A percentile compares a stretch with the other conserved stretches of the same genome.
phyloP scores from a whole-genome alignment of 2,329 filamentous ascomycete species.

The Nemania sp. region DNA sequence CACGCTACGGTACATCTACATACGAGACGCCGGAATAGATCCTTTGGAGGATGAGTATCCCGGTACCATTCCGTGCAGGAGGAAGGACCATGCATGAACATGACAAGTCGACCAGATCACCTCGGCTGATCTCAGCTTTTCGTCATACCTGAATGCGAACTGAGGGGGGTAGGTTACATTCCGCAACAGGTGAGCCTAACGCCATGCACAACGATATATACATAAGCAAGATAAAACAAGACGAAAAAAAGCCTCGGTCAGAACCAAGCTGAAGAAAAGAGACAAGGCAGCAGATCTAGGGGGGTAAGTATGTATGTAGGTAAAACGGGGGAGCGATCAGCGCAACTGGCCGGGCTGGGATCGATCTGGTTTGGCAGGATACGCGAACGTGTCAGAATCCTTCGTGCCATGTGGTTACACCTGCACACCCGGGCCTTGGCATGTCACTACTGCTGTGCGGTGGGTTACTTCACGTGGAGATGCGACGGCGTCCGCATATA shows the following conservation, averaged over 20 bases:
- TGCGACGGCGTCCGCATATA: slow-evolving; percentile 11
- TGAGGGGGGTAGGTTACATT: background rate
- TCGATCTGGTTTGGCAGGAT: slow-evolving; percentile 30
- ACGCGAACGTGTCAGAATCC: slow-evolving; percentile 30
- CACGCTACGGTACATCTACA: background rate
- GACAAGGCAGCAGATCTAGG: background rate
- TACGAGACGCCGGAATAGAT: slow-evolving; percentile 13
- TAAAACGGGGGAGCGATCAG: background rate
- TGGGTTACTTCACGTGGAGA: slow-evolving; percentile 25
- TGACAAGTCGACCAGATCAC: background rate
- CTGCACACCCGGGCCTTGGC: slow-evolving; percentile 30
- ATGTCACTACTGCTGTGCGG: background rate
- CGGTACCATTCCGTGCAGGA: slow-evolving; percentile 15
- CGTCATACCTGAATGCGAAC: too few relatives aligned
- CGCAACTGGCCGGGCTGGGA: background rate
- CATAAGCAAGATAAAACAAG: background rate
- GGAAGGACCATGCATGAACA: slow-evolving; percentile 35
- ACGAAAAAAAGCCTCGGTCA: background rate
- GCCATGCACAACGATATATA: background rate
- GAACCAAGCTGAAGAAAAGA: background rate
- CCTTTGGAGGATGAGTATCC: slow-evolving; percentile 29
- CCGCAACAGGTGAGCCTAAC: background rate
- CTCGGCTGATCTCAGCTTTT: background rate
- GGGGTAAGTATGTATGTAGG: background rate
- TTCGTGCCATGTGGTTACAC: slow-evolving; percentile 34